These are phyloP conservation scores for Psilocybe subaeruginosa DNA, from an alignment of 768 basidiomycete genomes.

Conservation along the genomic window DNA sequence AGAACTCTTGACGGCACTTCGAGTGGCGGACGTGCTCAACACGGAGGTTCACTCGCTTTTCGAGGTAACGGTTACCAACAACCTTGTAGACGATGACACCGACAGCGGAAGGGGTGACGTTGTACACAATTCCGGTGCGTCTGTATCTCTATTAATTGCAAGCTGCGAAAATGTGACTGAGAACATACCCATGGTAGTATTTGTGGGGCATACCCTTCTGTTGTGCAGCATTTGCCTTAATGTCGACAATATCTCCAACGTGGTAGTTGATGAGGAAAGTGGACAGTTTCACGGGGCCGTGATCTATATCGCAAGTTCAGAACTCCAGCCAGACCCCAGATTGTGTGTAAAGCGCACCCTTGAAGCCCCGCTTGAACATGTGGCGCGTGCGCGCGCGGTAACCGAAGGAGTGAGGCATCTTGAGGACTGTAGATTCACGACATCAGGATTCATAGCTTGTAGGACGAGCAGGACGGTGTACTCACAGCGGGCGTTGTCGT, in stretches of 20 bases:
- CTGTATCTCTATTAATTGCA: constrained; percentile 38
- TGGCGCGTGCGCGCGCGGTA: constrained; percentile 99
- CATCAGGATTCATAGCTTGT: constrained; percentile 8
- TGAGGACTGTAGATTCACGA: constrained; percentile 47
- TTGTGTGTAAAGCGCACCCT: constrained; percentile 60
- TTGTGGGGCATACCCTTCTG: constrained; percentile 99
- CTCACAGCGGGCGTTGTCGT: constrained; percentile 56
- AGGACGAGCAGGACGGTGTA: constrained; percentile 17
- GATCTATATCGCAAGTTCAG: constrained; percentile 54
- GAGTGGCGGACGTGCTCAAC: constrained; percentile 97
- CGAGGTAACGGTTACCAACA: constrained; percentile 98
- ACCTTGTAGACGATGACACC: constrained; percentile 98
- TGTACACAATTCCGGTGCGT: constrained; percentile 98
- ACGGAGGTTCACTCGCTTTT: constrained; percentile 99
- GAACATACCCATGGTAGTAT: constrained; percentile 91
- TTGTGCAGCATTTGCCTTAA: constrained; percentile 98
- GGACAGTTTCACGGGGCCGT: constrained; percentile 88
- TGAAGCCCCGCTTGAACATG: constrained; percentile 99
- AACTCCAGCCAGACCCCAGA: constrained; percentile 8
- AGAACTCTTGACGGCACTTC: constrained; percentile 96
- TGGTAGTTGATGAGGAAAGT: constrained; percentile 93
- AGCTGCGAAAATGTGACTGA: not conserved
- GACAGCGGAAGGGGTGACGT: constrained; percentile 93
- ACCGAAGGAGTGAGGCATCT: constrained; percentile 99
- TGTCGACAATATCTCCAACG: constrained; percentile 98